phyloP scores from a whole-genome alignment of 371 early-diverging fungal species.

The Zychaea mexicana region DNA sequence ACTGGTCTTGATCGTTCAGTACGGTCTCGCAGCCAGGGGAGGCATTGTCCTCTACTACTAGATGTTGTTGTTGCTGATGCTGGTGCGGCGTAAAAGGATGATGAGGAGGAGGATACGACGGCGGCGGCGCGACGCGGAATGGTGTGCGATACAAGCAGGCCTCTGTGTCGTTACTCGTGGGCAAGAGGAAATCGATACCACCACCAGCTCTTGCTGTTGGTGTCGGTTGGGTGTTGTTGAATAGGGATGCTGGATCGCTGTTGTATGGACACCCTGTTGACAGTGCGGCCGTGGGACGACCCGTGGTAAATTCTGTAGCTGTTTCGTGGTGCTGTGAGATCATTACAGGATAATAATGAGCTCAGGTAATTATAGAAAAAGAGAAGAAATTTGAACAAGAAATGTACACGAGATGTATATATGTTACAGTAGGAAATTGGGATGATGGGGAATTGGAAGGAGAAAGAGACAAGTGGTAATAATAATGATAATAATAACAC shows the following conservation, averaged over 20 bases:
- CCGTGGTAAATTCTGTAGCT: not conserved
- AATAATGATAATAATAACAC: not conserved
- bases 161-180: not conserved
- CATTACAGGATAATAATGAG: not conserved
- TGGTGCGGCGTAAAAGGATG: not conserved
- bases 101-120: not conserved
- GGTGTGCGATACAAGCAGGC: not conserved
- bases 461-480: not conserved
- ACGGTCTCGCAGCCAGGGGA: not conserved
- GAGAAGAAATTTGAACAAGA: not conserved
- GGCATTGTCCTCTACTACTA: not conserved
- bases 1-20: conserved; percentile 39
- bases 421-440: conserved; percentile 1
- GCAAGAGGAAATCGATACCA: not conserved
- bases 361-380: not conserved
- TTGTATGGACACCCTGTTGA: not conserved
- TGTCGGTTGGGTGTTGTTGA: not conserved
- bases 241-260: not conserved
- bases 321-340: not conserved
- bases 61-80: not conserved
- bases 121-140: not conserved
- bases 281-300: not conserved
- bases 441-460: not conserved
- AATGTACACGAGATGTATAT: conserved; percentile 3
- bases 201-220: not conserved